These are phyloP conservation scores for Cercospora sesami DNA, from an alignment of 2,329 filamentous ascomycete genomes.

Conservation along the genomic window DNA sequence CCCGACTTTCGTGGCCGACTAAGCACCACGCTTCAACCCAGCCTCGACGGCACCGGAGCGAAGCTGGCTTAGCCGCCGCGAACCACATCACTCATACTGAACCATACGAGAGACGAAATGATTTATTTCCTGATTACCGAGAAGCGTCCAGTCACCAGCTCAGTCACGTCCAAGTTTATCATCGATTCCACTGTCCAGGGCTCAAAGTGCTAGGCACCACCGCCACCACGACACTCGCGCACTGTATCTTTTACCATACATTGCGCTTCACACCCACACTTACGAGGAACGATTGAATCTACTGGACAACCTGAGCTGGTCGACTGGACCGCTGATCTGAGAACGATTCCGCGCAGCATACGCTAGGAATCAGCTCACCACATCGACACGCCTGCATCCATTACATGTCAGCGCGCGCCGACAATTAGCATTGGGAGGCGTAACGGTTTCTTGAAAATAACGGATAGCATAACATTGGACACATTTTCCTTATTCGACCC, in stretches of 20 bases:
- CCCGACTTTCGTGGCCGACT: neutral
- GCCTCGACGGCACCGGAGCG: slow-evolving; percentile 23
- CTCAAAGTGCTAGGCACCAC: slow-evolving; percentile 25
- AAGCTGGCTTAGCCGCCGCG: slow-evolving; percentile 29
- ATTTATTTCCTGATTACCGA: slow-evolving; percentile 24
- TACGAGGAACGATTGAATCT: slow-evolving; percentile 25
- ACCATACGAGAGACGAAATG: slow-evolving; percentile 29
- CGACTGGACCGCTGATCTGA: neutral
- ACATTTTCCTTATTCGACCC: slow-evolving; percentile 25
- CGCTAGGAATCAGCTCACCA: neutral
- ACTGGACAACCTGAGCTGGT: slow-evolving; percentile 19
- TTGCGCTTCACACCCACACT: slow-evolving; percentile 2
- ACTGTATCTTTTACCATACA: slow-evolving; percentile 10
- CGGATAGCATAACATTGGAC: slow-evolving; percentile 33
- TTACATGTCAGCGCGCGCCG: slow-evolving; percentile 28
- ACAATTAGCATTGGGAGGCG: slow-evolving; percentile 38
- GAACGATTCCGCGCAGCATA: neutral
- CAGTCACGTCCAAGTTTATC: slow-evolving; percentile 31
- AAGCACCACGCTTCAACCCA: slow-evolving; percentile 22
- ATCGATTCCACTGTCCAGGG: slow-evolving; percentile 25
- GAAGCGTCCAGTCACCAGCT: slow-evolving; percentile 30
- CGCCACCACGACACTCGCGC: slow-evolving; percentile 10
- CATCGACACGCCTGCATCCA: slow-evolving; percentile 5
- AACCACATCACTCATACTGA: neutral
- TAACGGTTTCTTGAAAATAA: slow-evolving; percentile 25